These are phyloP conservation scores for Colletotrichum australisinense DNA, from an alignment of 2,329 filamentous ascomycete genomes.

Conservation along the genomic window DNA sequence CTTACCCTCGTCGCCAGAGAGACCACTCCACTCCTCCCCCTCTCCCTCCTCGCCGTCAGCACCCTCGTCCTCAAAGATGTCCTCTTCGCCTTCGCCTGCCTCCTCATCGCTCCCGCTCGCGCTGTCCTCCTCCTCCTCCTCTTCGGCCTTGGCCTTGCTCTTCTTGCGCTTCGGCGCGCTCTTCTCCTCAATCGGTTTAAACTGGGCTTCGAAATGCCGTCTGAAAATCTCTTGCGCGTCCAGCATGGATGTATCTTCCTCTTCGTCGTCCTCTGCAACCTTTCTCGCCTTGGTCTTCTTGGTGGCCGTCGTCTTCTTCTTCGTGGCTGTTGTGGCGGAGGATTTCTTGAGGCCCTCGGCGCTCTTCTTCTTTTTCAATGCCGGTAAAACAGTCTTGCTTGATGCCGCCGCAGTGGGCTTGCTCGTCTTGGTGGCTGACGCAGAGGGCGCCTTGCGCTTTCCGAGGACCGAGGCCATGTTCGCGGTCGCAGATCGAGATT, in stretches of 20 bases:
- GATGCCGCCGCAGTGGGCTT: neutral
- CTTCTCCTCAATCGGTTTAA: slow-evolving; percentile 73
- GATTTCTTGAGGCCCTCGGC: neutral
- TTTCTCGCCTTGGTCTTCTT: neutral
- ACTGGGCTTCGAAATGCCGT: slow-evolving; percentile 88
- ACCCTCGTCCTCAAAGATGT: slow-evolving; percentile 37
- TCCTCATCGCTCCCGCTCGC: slow-evolving; percentile 36
- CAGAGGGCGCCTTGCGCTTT: slow-evolving; percentile 35
- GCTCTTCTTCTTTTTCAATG: slow-evolving; percentile 8
- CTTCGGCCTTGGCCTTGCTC: slow-evolving; percentile 21
- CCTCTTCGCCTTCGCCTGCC: slow-evolving; percentile 49
- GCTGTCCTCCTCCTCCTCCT: slow-evolving; percentile 37
- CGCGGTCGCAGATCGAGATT: neutral
- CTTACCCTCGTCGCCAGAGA: slow-evolving; percentile 62
- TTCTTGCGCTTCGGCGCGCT: slow-evolving; percentile 33
- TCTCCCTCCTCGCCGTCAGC: slow-evolving; percentile 46
- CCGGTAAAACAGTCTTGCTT: neutral
- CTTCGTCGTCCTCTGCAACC: neutral
- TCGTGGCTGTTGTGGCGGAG: neutral
- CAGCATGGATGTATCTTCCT: slow-evolving; percentile 53
- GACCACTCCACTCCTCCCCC: slow-evolving; percentile 71
- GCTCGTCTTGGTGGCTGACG: neutral
- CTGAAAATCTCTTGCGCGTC: slow-evolving; percentile 79
- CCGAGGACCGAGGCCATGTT: slow-evolving; percentile 35
- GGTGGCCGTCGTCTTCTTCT: neutral